Conservation (phyloP, 306 rosid genomes). For the Nissolia schottii region DNA sequence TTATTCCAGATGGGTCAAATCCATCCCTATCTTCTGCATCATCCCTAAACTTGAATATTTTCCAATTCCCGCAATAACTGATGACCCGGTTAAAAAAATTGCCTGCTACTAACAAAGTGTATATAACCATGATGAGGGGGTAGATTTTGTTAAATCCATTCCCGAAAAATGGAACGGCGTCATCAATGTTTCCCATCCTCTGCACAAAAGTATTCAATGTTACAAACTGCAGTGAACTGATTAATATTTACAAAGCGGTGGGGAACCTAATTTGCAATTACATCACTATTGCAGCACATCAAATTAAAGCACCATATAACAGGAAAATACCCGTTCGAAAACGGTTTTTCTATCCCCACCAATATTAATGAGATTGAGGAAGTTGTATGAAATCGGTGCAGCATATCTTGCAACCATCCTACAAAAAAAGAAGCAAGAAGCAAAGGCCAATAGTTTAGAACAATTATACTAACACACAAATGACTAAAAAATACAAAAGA, state of each 20-base stretch:
- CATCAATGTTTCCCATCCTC: slow-evolving; percentile 92
- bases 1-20: slow-evolving; percentile 84
- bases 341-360: slow-evolving; percentile 48
- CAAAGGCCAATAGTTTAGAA: slow-evolving; percentile 7
- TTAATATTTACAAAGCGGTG: neutral
- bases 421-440: slow-evolving; percentile 20
- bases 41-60: slow-evolving; percentile 52
- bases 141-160: slow-evolving; percentile 80
- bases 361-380: slow-evolving; percentile 86
- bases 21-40: slow-evolving; percentile 85
- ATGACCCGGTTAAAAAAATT: slow-evolving; percentile 70
- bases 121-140: slow-evolving; percentile 91
- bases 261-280: neutral
- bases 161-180: slow-evolving; percentile 93
- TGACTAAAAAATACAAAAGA: neutral
- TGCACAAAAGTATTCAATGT: slow-evolving; percentile 39
- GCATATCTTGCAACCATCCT: slow-evolving; percentile 99
- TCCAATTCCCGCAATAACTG: slow-evolving; percentile 74
- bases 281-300: slow-evolving; percentile 5
- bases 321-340: slow-evolving; percentile 65
- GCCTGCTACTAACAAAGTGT: slow-evolving; percentile 71
- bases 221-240: slow-evolving; percentile 1
- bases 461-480: neutral
- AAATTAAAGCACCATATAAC: neutral
- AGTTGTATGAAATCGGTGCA: slow-evolving; percentile 90